Evolutionary conservation across 768 basidiomycete species (phyloP).

Genomic region (Aureoboletus auriporus): DNA sequence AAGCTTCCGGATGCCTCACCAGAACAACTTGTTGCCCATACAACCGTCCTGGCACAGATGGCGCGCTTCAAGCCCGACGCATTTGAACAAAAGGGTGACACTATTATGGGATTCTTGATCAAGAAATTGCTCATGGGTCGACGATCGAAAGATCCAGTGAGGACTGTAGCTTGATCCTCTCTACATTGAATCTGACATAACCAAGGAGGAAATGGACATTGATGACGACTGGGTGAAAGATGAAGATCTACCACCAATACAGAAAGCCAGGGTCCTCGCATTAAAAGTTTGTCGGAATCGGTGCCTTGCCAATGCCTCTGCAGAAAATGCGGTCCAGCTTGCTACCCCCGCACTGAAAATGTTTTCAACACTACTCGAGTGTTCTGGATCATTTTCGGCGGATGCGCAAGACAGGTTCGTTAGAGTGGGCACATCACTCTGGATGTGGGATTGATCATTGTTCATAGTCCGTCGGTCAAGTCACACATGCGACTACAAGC

Average conservation of each 20-base stretch:
- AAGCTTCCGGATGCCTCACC: conserved; percentile 44
- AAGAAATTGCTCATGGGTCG: conserved; percentile 68
- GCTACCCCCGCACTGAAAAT: conserved; percentile 75
- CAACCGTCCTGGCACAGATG: conserved; percentile 72
- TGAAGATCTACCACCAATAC: conserved; percentile 48
- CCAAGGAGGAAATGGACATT: conserved; percentile 53
- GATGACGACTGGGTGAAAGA: conserved; percentile 80
- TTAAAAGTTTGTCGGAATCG: conserved; percentile 83
- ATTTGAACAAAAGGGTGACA: conserved; percentile 77
- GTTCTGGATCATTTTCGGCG: conserved; percentile 63
- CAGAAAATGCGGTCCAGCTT: conserved; percentile 59
- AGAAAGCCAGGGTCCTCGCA: conserved; percentile 68
- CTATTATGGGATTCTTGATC: conserved; percentile 66
- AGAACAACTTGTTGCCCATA: conserved; percentile 57
- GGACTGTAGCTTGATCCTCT: conserved; percentile 15
- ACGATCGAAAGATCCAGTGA: conserved; percentile 41
- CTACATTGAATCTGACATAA: not conserved
- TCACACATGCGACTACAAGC: conserved; percentile 83
- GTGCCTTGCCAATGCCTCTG: conserved; percentile 60
- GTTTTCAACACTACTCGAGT: conserved; percentile 64
- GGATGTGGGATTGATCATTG: conserved; percentile 9
- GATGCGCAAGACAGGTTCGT: conserved; percentile 49
- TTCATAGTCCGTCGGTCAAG: conserved; percentile 52
- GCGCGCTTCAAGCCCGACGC: conserved; percentile 62
- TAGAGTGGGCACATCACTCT: not conserved